Base-by-base conservation (phyloP, 2,329 filamentous ascomycete genomes). In the Plectosphaerella cucumerina region DNA sequence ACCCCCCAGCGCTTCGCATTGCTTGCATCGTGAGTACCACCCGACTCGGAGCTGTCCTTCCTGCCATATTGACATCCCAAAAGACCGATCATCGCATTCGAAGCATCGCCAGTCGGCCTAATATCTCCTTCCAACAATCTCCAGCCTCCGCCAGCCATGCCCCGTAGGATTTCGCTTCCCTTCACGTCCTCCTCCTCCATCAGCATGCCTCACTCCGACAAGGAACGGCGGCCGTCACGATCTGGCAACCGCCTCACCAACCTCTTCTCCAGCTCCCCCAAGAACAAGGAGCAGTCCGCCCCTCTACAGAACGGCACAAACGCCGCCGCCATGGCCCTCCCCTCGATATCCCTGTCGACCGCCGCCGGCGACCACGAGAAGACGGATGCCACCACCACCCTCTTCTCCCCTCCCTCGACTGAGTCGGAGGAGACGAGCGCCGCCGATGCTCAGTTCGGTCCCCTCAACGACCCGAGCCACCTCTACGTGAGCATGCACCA, bases 291-390 rank as follows among this genome's bases (percentile, higher is more conserved):
- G 55, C 78, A 84, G 60, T 77, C 48, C 77, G 82, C 87, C 63
- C 77, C 81, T 54, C 82, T 85, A 63, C 82, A 88, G 65, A 82
- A 87, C 58, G 71, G 71, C 53, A 65, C 90, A 62, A 85, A 84
- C 57, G 81, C 84, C 52, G 80, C 90, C 41, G 86, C 87, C 52
- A 74, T 92, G 57, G 89, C 90, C 45, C 76, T 97, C 61, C 93
- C 93, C 37, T 93, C 87, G 49, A 97, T 97, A 64, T 96, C 90
- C 41, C 80, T 97, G 51, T 96, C 93, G 12, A 91, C 90, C 41
- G 90, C 90, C 47, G 89, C 85, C 26, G 87, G 84, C 56, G 80
- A 94, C 77, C 70, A 70, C 50, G 81, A 84, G 66, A 86, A 82
- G 65, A 84, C 83, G 67, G 87, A 96, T 60, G 77, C 87, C 14